phyloP scores from a whole-genome alignment of 805 yeast species.

The Grigorovia transvaalensis region DNA sequence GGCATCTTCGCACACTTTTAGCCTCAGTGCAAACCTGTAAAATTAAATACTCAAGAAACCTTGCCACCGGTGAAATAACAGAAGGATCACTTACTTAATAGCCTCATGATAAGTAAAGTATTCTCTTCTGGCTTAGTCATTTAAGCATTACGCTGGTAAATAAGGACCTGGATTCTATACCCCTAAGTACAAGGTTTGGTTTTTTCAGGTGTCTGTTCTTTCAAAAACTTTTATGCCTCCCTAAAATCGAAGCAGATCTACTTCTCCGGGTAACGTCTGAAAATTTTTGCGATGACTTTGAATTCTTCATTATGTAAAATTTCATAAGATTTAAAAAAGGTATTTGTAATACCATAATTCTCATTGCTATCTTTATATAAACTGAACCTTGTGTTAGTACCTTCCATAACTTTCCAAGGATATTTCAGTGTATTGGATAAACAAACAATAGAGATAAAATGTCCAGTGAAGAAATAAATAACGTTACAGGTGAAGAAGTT shows the following conservation, averaged over 20 bases:
- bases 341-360: not conserved
- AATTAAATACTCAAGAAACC: too few relatives aligned
- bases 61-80: too few relatives aligned
- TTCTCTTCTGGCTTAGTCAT: too few relatives aligned
- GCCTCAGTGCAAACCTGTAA: too few relatives aligned
- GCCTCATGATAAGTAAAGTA: too few relatives aligned
- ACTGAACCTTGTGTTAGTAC: not conserved
- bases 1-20: too few relatives aligned
- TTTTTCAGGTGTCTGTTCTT: not conserved
- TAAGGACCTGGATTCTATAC: too few relatives aligned
- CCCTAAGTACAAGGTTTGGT: too few relatives aligned
- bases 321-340: not conserved
- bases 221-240: not conserved
- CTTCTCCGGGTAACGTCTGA: constrained; percentile 1
- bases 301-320: not conserved
- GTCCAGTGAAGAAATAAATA: constrained; percentile 7
- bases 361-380: not conserved
- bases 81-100: too few relatives aligned
- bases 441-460: not conserved
- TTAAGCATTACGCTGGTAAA: too few relatives aligned
- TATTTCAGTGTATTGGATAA: not conserved
- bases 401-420: not conserved
- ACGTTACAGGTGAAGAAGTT: constrained; percentile 3
- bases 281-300: constrained; percentile 1
- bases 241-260: too few relatives aligned